Evolutionary conservation across 331 rosid species (phyloP).

Genomic region (Acacia pycnantha): DNA sequence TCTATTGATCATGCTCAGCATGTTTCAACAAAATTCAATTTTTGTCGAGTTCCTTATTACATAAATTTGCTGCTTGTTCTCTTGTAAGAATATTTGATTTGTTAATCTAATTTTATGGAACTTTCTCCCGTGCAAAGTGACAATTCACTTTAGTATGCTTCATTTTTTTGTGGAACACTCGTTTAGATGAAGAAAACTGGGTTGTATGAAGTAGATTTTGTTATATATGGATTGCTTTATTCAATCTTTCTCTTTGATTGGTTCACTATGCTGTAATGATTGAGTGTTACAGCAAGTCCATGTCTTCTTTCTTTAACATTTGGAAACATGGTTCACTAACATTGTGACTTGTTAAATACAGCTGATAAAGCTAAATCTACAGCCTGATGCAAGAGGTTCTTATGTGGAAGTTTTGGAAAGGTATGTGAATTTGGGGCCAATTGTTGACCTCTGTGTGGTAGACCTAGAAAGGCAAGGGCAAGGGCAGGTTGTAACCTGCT

Average conservation of each 20-base stretch:
- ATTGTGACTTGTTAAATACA: slow-evolving; percentile 45
- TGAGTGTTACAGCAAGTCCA: not conserved
- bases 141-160: not conserved
- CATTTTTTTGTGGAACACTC: not conserved
- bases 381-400: slow-evolving; percentile 91
- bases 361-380: slow-evolving; percentile 86
- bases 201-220: slow-evolving; percentile 1
- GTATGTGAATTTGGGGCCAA: slow-evolving; percentile 96
- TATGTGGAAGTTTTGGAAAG: slow-evolving; percentile 91
- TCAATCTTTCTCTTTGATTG: not conserved
- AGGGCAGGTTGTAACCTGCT: slow-evolving; percentile 99
- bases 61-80: not conserved
- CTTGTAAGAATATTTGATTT: not conserved
- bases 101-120: not conserved
- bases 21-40: not conserved
- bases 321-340: slow-evolving; percentile 32
- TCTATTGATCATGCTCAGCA: not conserved
- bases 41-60: not conserved
- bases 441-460: slow-evolving; percentile 95
- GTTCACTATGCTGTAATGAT: slow-evolving; percentile 8
- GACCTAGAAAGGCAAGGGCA: slow-evolving; percentile 99
- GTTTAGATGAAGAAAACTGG: not conserved
- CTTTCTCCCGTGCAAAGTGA: not conserved
- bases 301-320: slow-evolving; percentile 12
- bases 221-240: not conserved